A percentile compares a stretch with the other conserved stretches of the same genome.
Conservation (phyloP, 1,284 basidiomycete species). For the Calocybe gambosa region DNA sequence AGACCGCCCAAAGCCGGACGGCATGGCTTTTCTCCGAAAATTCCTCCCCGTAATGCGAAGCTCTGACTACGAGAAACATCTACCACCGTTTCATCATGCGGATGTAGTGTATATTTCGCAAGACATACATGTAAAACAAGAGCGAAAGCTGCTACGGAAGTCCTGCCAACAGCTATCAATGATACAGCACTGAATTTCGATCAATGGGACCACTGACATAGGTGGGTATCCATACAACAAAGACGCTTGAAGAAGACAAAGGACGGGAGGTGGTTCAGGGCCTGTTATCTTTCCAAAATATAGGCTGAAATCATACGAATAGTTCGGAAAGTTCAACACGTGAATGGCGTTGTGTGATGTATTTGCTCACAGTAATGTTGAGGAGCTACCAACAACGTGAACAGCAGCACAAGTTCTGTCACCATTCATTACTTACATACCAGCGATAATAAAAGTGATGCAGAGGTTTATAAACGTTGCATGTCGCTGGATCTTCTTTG, state of each 20-base stretch:
- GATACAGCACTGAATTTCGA: background rate
- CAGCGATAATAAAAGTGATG: constrained; percentile 37
- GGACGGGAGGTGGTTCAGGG: constrained; percentile 35
- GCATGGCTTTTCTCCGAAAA: constrained; percentile 27
- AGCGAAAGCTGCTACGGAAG: constrained; percentile 35
- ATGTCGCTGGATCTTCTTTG: constrained; percentile 38
- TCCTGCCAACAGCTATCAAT: constrained; percentile 21
- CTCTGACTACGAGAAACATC: constrained; percentile 39
- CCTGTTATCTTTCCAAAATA: constrained; percentile 37
- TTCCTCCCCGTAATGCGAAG: constrained; percentile 27
- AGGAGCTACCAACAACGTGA: constrained; percentile 20
- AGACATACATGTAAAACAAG: constrained; percentile 36
- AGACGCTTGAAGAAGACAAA: constrained; percentile 43
- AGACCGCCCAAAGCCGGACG: constrained; percentile 31
- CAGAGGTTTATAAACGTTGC: constrained; percentile 42
- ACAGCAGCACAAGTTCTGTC: background rate
- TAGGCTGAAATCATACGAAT: constrained; percentile 21
- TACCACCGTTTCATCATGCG: constrained; percentile 11
- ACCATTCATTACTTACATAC: constrained; percentile 24
- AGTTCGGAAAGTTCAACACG: background rate
- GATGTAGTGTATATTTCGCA: too few species aligned
- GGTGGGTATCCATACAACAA: constrained; percentile 43
- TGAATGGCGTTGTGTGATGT: background rate
- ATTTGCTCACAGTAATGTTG: constrained; percentile 27
- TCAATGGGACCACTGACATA: constrained; percentile 26